These are phyloP conservation scores for Penicillium coprophilum DNA, from an alignment of 495 filamentous ascomycete genomes.

Conservation along the genomic window DNA sequence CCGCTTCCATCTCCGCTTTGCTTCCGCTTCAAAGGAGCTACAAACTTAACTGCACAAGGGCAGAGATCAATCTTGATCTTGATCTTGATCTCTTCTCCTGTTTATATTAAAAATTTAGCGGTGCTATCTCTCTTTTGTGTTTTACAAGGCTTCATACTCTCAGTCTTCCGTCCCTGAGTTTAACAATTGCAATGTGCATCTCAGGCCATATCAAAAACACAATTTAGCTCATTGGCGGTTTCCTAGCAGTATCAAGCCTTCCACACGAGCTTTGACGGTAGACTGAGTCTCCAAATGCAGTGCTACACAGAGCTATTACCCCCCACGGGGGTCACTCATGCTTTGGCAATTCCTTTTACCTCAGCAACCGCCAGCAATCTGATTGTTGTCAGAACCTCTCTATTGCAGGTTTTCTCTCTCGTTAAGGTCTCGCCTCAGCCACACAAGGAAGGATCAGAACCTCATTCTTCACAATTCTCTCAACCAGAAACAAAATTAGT, in stretches of 20 bases:
- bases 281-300: conserved; percentile 52
- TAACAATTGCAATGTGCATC: conserved; percentile 15
- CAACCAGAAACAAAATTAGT: conserved; percentile 68
- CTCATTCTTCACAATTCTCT: conserved; percentile 35
- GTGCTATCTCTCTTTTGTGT: background rate
- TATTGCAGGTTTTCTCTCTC: conserved; percentile 81
- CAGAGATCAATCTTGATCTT: conserved; percentile 6
- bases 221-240: conserved; percentile 20
- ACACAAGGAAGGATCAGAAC: conserved; percentile 48
- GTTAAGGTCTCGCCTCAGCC: conserved; percentile 34
- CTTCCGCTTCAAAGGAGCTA: conserved; percentile 10
- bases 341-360: conserved; percentile 74
- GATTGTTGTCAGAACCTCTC: conserved; percentile 81
- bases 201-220: conserved; percentile 16
- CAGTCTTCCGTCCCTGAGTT: background rate
- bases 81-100: background rate
- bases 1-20: background rate
- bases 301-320: conserved; percentile 90
- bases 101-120: background rate
- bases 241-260: conserved; percentile 5
- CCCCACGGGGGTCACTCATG: conserved; percentile 89
- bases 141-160: background rate
- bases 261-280: background rate
- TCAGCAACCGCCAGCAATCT: conserved; percentile 76
- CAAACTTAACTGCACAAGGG: conserved; percentile 3